A percentile compares a stretch with the other conserved stretches of the same genome.
Conservation (phyloP, 2,329 filamentous ascomycete genomes). For the Cordyceps cateniannulata region DNA sequence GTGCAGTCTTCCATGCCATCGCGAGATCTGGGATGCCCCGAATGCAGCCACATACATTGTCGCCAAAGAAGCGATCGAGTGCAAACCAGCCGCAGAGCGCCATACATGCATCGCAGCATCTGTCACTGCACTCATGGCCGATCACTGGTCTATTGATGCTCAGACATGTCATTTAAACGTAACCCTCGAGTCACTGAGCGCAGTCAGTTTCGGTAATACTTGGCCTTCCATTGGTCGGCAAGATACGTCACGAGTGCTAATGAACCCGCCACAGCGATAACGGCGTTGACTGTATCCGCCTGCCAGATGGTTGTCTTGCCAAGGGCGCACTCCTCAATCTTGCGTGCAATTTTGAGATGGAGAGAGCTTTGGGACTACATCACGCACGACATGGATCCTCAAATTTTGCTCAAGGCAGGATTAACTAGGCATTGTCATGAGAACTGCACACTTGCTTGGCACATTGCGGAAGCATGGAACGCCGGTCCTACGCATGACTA, state of each 20-base stretch:
- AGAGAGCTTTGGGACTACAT: neutral
- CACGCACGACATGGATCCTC: neutral
- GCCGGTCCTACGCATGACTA: neutral
- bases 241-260: neutral
- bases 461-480: neutral
- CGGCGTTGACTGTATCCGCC: neutral
- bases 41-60: neutral
- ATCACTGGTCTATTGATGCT: neutral
- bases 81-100: neutral
- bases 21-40: conserved; percentile 1
- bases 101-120: neutral
- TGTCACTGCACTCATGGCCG: neutral
- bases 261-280: neutral
- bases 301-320: neutral
- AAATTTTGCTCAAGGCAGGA: neutral
- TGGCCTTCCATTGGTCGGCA: neutral
- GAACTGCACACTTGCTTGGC: neutral
- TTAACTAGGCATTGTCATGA: neutral
- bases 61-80: neutral
- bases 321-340: neutral
- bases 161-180: neutral
- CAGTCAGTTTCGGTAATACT: neutral
- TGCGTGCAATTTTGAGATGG: neutral
- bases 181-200: neutral
- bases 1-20: neutral